Evolutionary conservation across 2,329 filamentous ascomycete species (phyloP).

Genomic region (Fragosphaeria purpurea): DNA sequence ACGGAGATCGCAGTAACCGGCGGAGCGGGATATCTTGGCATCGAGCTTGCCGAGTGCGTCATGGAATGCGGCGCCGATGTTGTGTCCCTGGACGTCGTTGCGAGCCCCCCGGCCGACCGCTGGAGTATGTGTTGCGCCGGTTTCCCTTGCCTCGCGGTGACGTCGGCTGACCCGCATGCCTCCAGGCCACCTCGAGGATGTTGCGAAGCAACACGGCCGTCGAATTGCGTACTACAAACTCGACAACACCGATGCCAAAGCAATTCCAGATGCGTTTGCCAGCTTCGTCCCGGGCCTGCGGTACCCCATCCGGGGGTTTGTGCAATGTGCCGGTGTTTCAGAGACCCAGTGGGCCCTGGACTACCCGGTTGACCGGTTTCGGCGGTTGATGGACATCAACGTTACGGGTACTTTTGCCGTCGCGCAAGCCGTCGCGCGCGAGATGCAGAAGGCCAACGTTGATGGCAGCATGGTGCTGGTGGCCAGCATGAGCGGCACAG

Average conservation of each 20-base stretch:
- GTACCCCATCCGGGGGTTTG: constrained; percentile 21
- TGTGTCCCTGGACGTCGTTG: constrained; percentile 20
- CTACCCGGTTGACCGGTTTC: constrained; percentile 39
- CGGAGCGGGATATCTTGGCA: constrained; percentile 16
- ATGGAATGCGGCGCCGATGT: constrained; percentile 25
- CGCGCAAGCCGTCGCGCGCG: constrained; percentile 49
- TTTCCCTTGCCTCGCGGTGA: background rate
- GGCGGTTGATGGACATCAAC: constrained; percentile 59
- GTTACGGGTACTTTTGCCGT: constrained; percentile 62
- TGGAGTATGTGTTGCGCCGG: too few species aligned
- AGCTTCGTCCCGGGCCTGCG: constrained; percentile 12
- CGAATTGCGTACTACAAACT: constrained; percentile 14
- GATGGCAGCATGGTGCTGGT: constrained; percentile 25
- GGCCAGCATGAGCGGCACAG: constrained; percentile 35
- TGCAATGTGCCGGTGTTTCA: constrained; percentile 23
- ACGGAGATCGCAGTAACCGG: constrained; percentile 17
- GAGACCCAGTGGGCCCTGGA: constrained; percentile 16
- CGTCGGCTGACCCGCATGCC: background rate
- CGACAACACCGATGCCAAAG: constrained; percentile 16
- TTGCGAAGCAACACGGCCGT: constrained; percentile 7
- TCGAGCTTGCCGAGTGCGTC: constrained; percentile 14
- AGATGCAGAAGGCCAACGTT: constrained; percentile 31
- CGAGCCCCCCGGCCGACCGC: constrained; percentile 5
- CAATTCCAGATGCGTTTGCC: constrained; percentile 12
- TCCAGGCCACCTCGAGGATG: constrained; percentile 17